Conservation (phyloP, 2,329 filamentous ascomycete genomes). For the Neoscytalidium dimidiatum region DNA sequence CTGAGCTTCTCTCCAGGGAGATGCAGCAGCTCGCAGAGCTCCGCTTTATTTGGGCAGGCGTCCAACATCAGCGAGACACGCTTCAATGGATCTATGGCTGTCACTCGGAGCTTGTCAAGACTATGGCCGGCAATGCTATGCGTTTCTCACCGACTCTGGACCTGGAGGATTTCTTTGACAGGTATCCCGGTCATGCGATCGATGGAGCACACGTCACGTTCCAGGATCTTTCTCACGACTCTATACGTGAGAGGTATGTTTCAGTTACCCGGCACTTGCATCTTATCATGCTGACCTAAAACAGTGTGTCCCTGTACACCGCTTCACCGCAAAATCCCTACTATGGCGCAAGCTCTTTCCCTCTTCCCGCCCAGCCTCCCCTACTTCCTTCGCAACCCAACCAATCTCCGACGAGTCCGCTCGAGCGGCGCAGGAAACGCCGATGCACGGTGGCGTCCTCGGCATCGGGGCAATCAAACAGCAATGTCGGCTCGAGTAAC, state of each 20-base stretch:
- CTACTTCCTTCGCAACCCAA: constrained; percentile 28
- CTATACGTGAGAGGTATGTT: constrained; percentile 57
- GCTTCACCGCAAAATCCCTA: constrained; percentile 16
- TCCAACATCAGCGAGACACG: constrained; percentile 78
- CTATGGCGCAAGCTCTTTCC: constrained; percentile 2
- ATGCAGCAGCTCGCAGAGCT: constrained; percentile 79
- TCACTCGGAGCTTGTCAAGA: constrained; percentile 79
- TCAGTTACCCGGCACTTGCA: not conserved
- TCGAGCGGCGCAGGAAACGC: constrained; percentile 30
- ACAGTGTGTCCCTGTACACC: constrained; percentile 17
- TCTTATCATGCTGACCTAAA: constrained; percentile 5
- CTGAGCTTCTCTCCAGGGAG: constrained; percentile 73
- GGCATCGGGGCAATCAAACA: constrained; percentile 24
- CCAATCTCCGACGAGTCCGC: constrained; percentile 17
- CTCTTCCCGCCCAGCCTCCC: constrained; percentile 24
- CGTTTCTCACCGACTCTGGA: constrained; percentile 79
- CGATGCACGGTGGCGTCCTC: constrained; percentile 29
- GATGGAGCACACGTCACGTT: constrained; percentile 76
- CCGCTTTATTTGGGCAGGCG: constrained; percentile 72
- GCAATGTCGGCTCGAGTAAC: constrained; percentile 31
- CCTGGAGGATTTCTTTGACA: constrained; percentile 83
- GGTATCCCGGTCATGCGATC: constrained; percentile 72
- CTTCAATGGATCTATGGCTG: constrained; percentile 75
- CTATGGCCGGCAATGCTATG: constrained; percentile 67
- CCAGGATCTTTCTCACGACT: constrained; percentile 65